These are phyloP conservation scores for Epichloe uncinata DNA, from an alignment of 2,329 filamentous ascomycete species.

Conservation along the genomic window DNA sequence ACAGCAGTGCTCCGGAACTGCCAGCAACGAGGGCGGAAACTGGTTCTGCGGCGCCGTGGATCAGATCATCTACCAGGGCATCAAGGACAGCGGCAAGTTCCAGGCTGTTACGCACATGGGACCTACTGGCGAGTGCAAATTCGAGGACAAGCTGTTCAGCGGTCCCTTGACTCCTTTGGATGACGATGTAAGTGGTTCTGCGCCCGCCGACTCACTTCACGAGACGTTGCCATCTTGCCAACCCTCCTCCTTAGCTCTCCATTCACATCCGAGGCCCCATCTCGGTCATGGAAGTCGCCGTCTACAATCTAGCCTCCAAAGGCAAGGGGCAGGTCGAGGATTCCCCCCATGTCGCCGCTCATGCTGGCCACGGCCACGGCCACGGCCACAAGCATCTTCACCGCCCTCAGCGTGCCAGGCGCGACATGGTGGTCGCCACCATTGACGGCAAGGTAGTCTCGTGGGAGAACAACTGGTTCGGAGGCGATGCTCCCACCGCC, in stretches of 20 bases:
- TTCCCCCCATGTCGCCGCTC: conserved; percentile 7
- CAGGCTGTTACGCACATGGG: conserved; percentile 51
- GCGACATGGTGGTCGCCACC: conserved; percentile 40
- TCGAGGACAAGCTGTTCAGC: conserved; percentile 36
- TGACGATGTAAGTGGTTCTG: conserved; percentile 45
- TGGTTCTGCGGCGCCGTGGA: conserved; percentile 53
- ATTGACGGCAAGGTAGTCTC: conserved; percentile 44
- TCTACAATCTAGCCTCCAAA: conserved; percentile 42
- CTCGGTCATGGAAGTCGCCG: conserved; percentile 52
- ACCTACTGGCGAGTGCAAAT: conserved; percentile 38
- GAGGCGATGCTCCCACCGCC: conserved; percentile 13
- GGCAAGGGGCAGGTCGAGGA: conserved; percentile 12
- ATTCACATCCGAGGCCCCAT: conserved; percentile 61
- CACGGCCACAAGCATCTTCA: conserved; percentile 39
- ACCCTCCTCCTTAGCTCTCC: conserved; percentile 40
- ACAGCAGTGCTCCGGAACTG: conserved; percentile 22
- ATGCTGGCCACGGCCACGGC: conserved; percentile 26
- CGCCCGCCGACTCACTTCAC: background rate
- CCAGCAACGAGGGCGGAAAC: conserved; percentile 37
- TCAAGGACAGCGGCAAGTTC: conserved; percentile 49
- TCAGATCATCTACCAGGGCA: conserved; percentile 53
- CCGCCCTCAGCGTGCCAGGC: conserved; percentile 25
- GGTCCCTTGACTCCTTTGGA: conserved; percentile 54
- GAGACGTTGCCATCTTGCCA: background rate
- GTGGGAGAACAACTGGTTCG: conserved; percentile 45